Evolutionary conservation across 2,329 filamentous ascomycete species (phyloP).

Genomic region (Aspergillus jensenii): DNA sequence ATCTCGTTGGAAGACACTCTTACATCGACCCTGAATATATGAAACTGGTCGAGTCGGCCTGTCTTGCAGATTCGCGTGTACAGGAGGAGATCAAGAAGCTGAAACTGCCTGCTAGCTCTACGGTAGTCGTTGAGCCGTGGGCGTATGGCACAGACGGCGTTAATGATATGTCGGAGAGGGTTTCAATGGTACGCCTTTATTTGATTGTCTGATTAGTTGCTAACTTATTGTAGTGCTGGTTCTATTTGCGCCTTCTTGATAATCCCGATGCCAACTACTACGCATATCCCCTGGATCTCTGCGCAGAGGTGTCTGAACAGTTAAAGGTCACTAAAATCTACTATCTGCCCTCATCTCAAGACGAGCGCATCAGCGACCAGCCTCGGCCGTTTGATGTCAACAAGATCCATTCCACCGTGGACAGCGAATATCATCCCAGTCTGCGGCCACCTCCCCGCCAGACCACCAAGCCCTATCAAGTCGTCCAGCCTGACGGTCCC

Average conservation of each 20-base stretch:
- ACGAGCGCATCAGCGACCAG: constrained; percentile 33
- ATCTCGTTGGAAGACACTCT: constrained; percentile 26
- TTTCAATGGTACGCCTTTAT: not conserved
- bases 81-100: constrained; percentile 42
- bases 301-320: constrained; percentile 51
- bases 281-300: constrained; percentile 56
- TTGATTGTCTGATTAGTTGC: not conserved
- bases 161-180: not conserved
- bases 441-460: constrained; percentile 26
- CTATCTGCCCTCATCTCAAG: constrained; percentile 45
- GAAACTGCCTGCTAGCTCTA: constrained; percentile 39
- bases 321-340: constrained; percentile 53
- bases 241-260: constrained; percentile 1
- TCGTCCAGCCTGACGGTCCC: constrained; percentile 38
- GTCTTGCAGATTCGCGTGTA: constrained; percentile 44
- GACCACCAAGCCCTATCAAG: constrained; percentile 36
- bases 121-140: constrained; percentile 6
- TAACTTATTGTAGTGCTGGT: not conserved
- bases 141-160: not conserved
- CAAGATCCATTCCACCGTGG: constrained; percentile 20
- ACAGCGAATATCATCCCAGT: constrained; percentile 36
- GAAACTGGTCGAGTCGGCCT: constrained; percentile 49
- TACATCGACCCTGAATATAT: constrained; percentile 45
- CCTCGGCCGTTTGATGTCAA: constrained; percentile 22
- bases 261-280: constrained; percentile 55